A percentile compares a stretch with the other conserved stretches of the same genome.
Evolutionary conservation across 768 basidiomycete species (phyloP).

Genomic region (Termitomyces sp.): DNA sequence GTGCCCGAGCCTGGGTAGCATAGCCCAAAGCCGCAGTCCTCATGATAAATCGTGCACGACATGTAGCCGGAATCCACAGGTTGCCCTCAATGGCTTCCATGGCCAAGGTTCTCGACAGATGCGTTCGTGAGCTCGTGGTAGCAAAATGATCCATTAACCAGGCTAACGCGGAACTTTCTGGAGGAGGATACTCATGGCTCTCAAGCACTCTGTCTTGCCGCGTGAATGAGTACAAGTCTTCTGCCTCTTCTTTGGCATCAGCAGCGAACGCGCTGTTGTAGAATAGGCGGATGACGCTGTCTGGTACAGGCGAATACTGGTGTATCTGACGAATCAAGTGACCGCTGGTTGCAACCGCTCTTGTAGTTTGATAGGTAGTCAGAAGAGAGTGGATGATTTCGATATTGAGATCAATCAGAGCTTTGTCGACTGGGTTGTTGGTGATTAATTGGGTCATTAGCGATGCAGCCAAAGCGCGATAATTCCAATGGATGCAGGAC

Average conservation of each 20-base stretch:
- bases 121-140: constrained; percentile 27
- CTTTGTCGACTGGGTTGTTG: constrained; percentile 11
- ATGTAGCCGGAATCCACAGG: constrained; percentile 34
- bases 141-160: constrained; percentile 51
- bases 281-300: constrained; percentile 38
- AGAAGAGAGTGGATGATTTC: constrained; percentile 39
- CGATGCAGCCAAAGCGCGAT: constrained; percentile 35
- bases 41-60: constrained; percentile 46
- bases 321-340: constrained; percentile 36
- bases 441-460: constrained; percentile 29
- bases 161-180: constrained; percentile 35
- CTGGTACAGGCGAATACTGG: constrained; percentile 30
- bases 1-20: constrained; percentile 36
- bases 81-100: constrained; percentile 38
- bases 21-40: constrained; percentile 41
- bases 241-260: constrained; percentile 28
- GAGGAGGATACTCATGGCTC: constrained; percentile 41
- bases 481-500: constrained; percentile 51
- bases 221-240: constrained; percentile 40
- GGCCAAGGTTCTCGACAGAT: constrained; percentile 45
- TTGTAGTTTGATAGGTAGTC: constrained; percentile 22
- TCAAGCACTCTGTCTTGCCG: constrained; percentile 25
- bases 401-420: constrained; percentile 29
- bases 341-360: constrained; percentile 32
- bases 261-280: constrained; percentile 33